Base-by-base conservation (phyloP, 106 monocot genomes). In the Agapanthus africanus region DNA sequence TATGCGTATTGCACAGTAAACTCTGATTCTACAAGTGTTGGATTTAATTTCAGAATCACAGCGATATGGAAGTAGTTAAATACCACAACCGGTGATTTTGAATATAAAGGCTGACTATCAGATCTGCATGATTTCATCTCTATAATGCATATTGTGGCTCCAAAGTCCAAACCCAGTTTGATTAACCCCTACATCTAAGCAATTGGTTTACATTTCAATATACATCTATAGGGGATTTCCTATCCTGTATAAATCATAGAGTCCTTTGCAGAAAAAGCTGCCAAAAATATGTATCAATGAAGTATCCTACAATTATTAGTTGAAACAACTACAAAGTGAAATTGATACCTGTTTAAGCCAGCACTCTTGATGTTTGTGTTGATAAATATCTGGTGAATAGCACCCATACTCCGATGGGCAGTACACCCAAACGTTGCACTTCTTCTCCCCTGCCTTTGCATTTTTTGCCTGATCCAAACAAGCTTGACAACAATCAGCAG, bases 311-410 rank as follows among this genome's bases (percentile, higher is more conserved):
- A 57, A 15, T 57, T 57, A 57, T 28, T 25, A 61, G 59, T 32
- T 59, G 14, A 59, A 33, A 14, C 25, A 1, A 52, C 52, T 61
- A 1, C 26, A 30, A 56, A 61, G 35, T 33, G 2, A 13, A 59
- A 18, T 31, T 37, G 4, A 67, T 81, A 85, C 88, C 88, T 82
- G 84, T 74, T 88, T 88, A 50, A 88, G 74, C 88, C 88, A 88
- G 71, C 88, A 88, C 71, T 88, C 88, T 61, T 88, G 88, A 82
- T 88, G 88, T 39, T 85, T 88, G 76, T 88, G 88, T 54, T 88
- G 79, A 66, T 88, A 88, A 38, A 79, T 85, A 74, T 88, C 88
- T 32, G 88, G 88, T 64, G 84, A 85, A 72, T 71, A 79, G 60
- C 88, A 88, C 9, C 88, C 88, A 75, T 52, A 77, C 23, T 85